Conservation (phyloP, 2,329 filamentous ascomycete species). For the Cladobotryum protrusum region DNA sequence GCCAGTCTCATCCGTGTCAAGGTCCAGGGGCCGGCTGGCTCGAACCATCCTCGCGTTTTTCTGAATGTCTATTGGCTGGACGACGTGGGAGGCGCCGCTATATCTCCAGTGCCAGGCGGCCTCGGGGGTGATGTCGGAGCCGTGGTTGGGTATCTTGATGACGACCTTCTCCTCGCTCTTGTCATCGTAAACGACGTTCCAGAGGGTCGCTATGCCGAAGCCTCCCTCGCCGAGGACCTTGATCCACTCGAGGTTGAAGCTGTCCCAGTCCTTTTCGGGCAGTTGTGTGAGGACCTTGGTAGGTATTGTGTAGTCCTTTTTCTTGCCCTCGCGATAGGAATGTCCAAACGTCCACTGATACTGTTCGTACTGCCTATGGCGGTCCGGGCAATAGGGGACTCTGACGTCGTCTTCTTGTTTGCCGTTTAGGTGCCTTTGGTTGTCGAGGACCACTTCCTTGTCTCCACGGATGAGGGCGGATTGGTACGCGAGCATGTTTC, state of each 20-base stretch:
- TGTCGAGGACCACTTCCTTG: slow-evolving; percentile 7
- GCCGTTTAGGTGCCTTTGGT: not conserved
- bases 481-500: slow-evolving; percentile 7
- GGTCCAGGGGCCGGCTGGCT: no score
- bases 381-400: not conserved
- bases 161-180: slow-evolving; percentile 16
- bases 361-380: not conserved
- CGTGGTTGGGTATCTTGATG: slow-evolving; percentile 18
- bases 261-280: slow-evolving; percentile 8
- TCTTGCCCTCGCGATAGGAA: not conserved
- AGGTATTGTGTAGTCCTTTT: not conserved
- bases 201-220: slow-evolving; percentile 13
- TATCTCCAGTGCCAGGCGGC: slow-evolving; percentile 22
- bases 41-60: slow-evolving; percentile 10
- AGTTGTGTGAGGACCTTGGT: not conserved
- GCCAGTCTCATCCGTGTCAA: no score
- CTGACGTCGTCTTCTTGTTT: not conserved
- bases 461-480: slow-evolving; percentile 13
- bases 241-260: slow-evolving; percentile 13
- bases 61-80: slow-evolving; percentile 21
- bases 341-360: not conserved
- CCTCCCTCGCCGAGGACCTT: slow-evolving; percentile 12
- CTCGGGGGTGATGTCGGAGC: slow-evolving; percentile 13
- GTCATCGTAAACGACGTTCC: slow-evolving; percentile 12
- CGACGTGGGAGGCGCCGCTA: slow-evolving; percentile 20